These are phyloP conservation scores for Zymoseptoria passerinii DNA, from an alignment of 2,329 filamentous ascomycete genomes.

Conservation along the genomic window DNA sequence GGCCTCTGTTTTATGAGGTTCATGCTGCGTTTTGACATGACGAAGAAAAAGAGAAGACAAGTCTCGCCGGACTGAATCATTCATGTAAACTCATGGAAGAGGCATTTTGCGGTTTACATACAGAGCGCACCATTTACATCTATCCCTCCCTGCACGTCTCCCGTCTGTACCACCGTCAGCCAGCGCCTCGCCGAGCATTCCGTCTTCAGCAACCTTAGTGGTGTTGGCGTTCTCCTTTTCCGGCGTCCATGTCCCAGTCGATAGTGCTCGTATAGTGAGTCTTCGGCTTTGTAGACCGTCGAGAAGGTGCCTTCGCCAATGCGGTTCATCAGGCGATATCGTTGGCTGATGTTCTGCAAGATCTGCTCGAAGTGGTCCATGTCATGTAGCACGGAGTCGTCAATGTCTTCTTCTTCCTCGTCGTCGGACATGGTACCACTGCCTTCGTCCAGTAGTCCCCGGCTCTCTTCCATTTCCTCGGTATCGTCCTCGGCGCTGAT, in stretches of 20 bases:
- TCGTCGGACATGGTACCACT: constrained; percentile 47
- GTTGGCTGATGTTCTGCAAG: constrained; percentile 74
- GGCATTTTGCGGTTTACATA: no score
- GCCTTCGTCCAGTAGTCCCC: constrained; percentile 43
- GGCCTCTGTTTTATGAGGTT: no score
- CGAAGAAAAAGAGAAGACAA: no score
- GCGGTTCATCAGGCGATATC: constrained; percentile 85
- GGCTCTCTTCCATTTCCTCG: constrained; percentile 41
- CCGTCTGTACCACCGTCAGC: no score
- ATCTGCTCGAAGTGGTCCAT: constrained; percentile 76
- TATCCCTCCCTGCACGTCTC: no score
- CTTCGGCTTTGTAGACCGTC: constrained; percentile 97
- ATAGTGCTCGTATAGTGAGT: constrained; percentile 74
- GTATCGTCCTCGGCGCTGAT: constrained; percentile 29
- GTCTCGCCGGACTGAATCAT: no score
- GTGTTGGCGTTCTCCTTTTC: constrained; percentile 22
- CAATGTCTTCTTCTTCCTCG: constrained; percentile 49
- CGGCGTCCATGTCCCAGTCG: constrained; percentile 67
- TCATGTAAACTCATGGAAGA: no score
- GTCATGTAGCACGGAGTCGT: constrained; percentile 66
- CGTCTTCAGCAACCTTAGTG: no score
- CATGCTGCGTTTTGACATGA: no score
- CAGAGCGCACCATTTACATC: no score
- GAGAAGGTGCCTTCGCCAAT: constrained; percentile 99
- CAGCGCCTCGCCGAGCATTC: no score